A percentile compares a stretch with the other conserved stretches of the same genome.
phyloP scores from a whole-genome alignment of 257 asterid genomes.

The Phtheirospermum japonicum region DNA sequence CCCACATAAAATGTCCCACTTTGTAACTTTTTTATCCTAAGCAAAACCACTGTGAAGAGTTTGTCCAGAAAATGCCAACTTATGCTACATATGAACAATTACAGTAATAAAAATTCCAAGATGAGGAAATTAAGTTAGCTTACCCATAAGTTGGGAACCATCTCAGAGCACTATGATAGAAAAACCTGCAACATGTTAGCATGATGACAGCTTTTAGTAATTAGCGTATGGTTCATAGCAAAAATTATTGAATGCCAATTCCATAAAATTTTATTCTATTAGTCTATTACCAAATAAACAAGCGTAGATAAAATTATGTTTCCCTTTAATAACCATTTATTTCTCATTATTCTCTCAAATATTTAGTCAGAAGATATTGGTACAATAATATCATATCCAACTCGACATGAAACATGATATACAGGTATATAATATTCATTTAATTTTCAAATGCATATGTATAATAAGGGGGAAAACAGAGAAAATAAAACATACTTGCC shows the following conservation, averaged over 20 bases:
- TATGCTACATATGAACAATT: not conserved
- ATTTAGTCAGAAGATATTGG: not conserved
- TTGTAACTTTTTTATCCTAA: not conserved
- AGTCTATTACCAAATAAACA: conserved; percentile 4
- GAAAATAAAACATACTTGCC: conserved; percentile 75
- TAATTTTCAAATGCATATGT: not conserved
- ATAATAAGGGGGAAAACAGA: not conserved
- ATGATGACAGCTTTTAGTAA: conserved; percentile 26
- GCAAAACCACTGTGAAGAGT: not conserved
- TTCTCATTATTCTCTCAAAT: conserved; percentile 2
- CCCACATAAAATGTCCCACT: not conserved
- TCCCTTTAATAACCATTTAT: not conserved
- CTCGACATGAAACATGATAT: not conserved
- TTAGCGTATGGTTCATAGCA: conserved; percentile 21
- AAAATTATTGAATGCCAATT: not conserved
- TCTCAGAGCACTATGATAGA: conserved; percentile 95
- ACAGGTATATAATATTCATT: not conserved
- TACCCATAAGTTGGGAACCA: conserved; percentile 97
- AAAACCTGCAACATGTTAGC: conserved; percentile 67
- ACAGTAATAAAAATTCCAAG: conserved; percentile 13
- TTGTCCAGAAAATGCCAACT: not conserved
- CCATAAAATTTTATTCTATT: conserved; percentile 11
- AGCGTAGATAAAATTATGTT: conserved; percentile 9
- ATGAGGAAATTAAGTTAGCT: conserved; percentile 32
- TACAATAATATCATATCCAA: conserved; percentile 10